Percentiles rank a stretch among this genome's conserved stretches.
These are phyloP conservation scores for Castanea sativa DNA, from an alignment of 306 rosid species.

Conservation along the genomic window DNA sequence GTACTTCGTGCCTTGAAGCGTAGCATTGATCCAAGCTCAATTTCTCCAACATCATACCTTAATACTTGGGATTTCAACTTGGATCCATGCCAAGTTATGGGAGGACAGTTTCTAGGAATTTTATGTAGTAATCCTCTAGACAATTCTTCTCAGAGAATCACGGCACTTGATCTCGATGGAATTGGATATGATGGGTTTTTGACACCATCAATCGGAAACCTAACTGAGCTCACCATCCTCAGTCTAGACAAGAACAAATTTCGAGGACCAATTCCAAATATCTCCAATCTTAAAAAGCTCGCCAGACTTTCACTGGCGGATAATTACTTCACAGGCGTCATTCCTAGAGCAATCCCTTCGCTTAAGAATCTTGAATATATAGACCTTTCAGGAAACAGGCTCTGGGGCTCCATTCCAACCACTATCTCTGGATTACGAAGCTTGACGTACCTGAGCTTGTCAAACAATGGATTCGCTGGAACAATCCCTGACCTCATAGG, in stretches of 20 bases:
- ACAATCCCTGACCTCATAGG: constrained; percentile 39
- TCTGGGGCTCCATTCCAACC: constrained; percentile 35
- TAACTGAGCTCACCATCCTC: constrained; percentile 36
- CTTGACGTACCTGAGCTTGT: constrained; percentile 35
- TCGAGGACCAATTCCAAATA: constrained; percentile 42
- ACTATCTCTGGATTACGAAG: constrained; percentile 16
- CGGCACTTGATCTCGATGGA: constrained; percentile 42
- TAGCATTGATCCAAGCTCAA: constrained; percentile 43
- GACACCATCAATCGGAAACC: constrained; percentile 39
- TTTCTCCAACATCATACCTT: constrained; percentile 30
- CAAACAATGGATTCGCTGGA: constrained; percentile 39
- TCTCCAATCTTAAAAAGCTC: constrained; percentile 38
- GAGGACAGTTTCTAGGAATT: constrained; percentile 47
- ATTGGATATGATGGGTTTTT: constrained; percentile 49
- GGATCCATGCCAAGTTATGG: constrained; percentile 41
- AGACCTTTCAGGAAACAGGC: constrained; percentile 33
- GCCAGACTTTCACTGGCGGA: constrained; percentile 35
- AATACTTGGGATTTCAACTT: constrained; percentile 39
- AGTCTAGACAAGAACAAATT: constrained; percentile 41
- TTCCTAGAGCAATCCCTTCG: constrained; percentile 23
- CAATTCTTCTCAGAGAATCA: constrained; percentile 41
- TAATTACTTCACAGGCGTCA: constrained; percentile 38
- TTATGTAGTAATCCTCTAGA: constrained; percentile 37
- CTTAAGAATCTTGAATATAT: constrained; percentile 31
- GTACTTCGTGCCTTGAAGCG: constrained; percentile 30